Evolutionary conservation across 805 yeast species (phyloP).

Genomic region (Nakazawaea sp.): DNA sequence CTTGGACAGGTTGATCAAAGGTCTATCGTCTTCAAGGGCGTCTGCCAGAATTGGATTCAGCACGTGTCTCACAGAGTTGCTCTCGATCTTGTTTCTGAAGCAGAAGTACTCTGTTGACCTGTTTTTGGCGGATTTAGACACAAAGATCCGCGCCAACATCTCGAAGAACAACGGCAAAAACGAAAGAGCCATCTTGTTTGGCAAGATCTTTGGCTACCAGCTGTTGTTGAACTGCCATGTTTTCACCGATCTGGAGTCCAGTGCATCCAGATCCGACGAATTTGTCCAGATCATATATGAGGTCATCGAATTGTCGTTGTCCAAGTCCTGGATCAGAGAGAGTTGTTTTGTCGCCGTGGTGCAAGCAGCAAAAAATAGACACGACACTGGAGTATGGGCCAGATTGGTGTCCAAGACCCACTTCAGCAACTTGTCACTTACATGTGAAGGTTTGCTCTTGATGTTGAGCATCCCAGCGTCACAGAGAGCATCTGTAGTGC

Average conservation of each 20-base stretch:
- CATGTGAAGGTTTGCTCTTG: conserved; percentile 78
- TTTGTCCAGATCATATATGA: conserved; percentile 34
- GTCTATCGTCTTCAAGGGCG: conserved; percentile 75
- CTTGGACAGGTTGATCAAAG: conserved; percentile 67
- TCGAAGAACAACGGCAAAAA: conserved; percentile 63
- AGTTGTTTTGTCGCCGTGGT: conserved; percentile 67
- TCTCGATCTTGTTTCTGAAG: conserved; percentile 25
- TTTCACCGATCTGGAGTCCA: conserved; percentile 20
- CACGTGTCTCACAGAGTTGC: conserved; percentile 72
- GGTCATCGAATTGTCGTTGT: conserved; percentile 48
- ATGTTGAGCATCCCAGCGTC: conserved; percentile 39
- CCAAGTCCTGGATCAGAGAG: conserved; percentile 84
- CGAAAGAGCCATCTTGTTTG: conserved; percentile 74
- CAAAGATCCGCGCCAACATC: conserved; percentile 28
- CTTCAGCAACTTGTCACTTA: conserved; percentile 40
- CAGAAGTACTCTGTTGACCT: conserved; percentile 29
- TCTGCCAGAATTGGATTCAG: conserved; percentile 86
- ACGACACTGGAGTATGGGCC: conserved; percentile 15
- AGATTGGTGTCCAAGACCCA: conserved; percentile 13
- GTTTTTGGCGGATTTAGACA: conserved; percentile 27
- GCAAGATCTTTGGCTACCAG: conserved; percentile 79
- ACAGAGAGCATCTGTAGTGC: not conserved
- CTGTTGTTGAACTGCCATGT: conserved; percentile 54
- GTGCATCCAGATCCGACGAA: conserved; percentile 19
- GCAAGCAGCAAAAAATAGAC: conserved; percentile 33